These are phyloP conservation scores for Pichia sp. DNA, from an alignment of 1,139 yeast species.

Conservation along the genomic window DNA sequence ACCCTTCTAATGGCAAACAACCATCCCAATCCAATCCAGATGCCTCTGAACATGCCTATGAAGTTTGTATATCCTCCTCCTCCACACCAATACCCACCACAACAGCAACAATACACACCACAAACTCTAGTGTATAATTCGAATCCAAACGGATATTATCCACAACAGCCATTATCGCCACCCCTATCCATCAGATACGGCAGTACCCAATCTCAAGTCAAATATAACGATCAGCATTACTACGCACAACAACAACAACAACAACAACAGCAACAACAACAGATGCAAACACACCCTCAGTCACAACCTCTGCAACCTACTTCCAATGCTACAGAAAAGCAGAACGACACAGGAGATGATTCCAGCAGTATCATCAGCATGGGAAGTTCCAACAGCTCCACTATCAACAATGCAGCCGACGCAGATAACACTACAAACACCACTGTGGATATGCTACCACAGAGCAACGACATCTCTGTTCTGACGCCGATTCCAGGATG, in stretches of 20 bases:
- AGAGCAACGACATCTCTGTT: slow-evolving; percentile 1
- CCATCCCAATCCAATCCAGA: background rate
- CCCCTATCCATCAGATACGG: background rate
- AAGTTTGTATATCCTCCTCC: background rate
- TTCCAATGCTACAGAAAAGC: too few relatives aligned
- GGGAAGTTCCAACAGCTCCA: too few relatives aligned
- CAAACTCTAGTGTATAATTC: too few relatives aligned
- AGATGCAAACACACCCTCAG: too few relatives aligned
- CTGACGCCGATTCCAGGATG: slow-evolving; percentile 14
- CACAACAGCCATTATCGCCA: background rate
- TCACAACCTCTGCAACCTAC: too few relatives aligned
- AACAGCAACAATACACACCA: background rate
- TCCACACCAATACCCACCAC: background rate
- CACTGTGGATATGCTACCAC: background rate
- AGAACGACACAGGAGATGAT: too few relatives aligned
- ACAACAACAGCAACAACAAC: too few relatives aligned
- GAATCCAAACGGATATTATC: background rate
- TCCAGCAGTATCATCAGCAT: too few relatives aligned
- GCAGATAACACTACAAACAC: background rate
- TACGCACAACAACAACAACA: too few relatives aligned
- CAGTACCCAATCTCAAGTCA: too few relatives aligned
- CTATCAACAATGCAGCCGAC: too few relatives aligned
- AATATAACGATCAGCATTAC: too few relatives aligned
- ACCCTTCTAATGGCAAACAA: background rate
- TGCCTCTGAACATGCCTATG: background rate